Conservation (phyloP, 331 rosid genomes). For the Malus hybrid region DNA sequence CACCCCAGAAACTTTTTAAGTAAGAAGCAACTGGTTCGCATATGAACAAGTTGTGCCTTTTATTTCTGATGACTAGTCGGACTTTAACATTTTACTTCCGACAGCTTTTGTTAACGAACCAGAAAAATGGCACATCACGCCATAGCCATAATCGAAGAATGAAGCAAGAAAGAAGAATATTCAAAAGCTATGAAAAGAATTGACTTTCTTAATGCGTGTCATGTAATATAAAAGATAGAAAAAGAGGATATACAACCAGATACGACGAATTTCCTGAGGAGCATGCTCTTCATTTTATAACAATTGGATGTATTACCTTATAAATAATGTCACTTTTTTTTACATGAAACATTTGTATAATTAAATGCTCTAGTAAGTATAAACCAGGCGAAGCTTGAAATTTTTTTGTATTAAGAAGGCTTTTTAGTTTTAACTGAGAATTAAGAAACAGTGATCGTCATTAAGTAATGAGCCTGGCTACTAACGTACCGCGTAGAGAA, state of each 20-base stretch:
- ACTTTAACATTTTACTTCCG: neutral
- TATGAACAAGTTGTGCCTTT: constrained; percentile 4
- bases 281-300: too few relatives aligned
- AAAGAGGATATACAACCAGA: too few relatives aligned
- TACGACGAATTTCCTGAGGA: too few relatives aligned
- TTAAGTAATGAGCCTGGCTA: neutral
- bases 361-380: too few relatives aligned
- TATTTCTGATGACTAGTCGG: neutral
- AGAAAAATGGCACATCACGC: neutral
- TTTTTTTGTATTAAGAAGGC: neutral
- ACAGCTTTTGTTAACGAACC: neutral
- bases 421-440: neutral
- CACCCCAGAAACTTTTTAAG: neutral
- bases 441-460: neutral
- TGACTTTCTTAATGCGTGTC: too few relatives aligned
- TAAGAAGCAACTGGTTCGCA: neutral
- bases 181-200: too few relatives aligned
- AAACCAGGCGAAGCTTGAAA: too few relatives aligned
- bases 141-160: neutral
- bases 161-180: too few relatives aligned
- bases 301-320: too few relatives aligned
- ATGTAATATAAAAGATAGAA: too few relatives aligned
- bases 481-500: constrained; percentile 61
- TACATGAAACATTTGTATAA: too few relatives aligned
- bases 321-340: too few relatives aligned